Conservation (phyloP, 129 eudicot genomes). For the Flaveria brownii region DNA sequence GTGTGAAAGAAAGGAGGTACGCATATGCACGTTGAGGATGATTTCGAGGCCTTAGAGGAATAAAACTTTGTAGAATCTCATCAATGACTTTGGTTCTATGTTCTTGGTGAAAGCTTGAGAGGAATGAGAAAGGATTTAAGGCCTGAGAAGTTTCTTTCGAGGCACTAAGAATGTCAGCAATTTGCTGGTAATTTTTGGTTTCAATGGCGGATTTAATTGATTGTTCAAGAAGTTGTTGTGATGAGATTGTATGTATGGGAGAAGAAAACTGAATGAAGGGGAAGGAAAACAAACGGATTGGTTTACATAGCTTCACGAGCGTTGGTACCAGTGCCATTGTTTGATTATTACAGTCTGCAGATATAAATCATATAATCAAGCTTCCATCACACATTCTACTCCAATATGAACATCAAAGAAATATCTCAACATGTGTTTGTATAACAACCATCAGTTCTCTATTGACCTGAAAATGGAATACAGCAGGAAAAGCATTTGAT, state of each 20-base stretch:
- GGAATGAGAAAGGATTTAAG: constrained; percentile 63
- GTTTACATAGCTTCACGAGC: constrained; percentile 20
- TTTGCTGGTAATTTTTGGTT: constrained; percentile 46
- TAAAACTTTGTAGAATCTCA: constrained; percentile 59
- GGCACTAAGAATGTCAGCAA: constrained; percentile 45
- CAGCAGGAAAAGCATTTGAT: not conserved
- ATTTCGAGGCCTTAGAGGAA: constrained; percentile 62
- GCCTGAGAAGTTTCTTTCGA: constrained; percentile 31
- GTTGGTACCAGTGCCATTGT: constrained; percentile 30
- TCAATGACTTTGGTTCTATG: constrained; percentile 51
- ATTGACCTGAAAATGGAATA: not conserved
- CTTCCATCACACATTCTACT: not conserved
- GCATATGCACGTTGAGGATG: constrained; percentile 48
- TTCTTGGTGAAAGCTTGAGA: constrained; percentile 36
- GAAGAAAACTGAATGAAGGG: constrained; percentile 29
- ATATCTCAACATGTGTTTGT: not conserved
- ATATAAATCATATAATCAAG: not conserved
- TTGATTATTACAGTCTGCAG: constrained; percentile 14
- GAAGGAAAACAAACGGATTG: not conserved
- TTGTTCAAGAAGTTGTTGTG: constrained; percentile 34
- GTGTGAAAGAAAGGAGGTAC: constrained; percentile 58
- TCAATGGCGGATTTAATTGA: constrained; percentile 54
- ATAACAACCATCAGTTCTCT: not conserved
- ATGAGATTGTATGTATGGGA: constrained; percentile 16
- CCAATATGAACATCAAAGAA: not conserved